Conservation (phyloP, 805 yeast species). For the Hagleromyces aurorensis region DNA sequence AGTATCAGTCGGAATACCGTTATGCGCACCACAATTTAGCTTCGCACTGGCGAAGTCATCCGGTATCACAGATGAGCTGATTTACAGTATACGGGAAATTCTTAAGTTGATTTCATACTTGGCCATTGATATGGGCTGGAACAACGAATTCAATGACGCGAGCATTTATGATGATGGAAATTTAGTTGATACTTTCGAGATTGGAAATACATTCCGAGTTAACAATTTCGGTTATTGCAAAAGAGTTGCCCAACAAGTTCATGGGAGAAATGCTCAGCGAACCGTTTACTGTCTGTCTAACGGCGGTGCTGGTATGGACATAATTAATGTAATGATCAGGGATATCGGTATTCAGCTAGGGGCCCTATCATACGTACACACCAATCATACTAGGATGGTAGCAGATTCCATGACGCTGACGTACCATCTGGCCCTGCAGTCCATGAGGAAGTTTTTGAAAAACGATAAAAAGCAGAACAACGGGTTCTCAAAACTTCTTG, state of each 20-base stretch:
- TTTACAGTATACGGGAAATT: slow-evolving; percentile 21
- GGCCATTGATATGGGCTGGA: slow-evolving; percentile 26
- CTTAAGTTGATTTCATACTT: slow-evolving; percentile 23
- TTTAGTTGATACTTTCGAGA: slow-evolving; percentile 21
- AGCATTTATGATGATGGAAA: slow-evolving; percentile 22
- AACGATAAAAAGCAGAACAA: slow-evolving; percentile 13
- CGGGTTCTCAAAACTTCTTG: slow-evolving; percentile 12
- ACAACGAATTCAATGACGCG: slow-evolving; percentile 8
- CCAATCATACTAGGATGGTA: slow-evolving; percentile 15
- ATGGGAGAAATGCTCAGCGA: slow-evolving; percentile 3
- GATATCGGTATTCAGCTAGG: slow-evolving; percentile 29
- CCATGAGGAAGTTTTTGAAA: slow-evolving; percentile 16
- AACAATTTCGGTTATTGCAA: slow-evolving; percentile 28
- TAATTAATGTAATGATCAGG: slow-evolving; percentile 19
- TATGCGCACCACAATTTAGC: slow-evolving; percentile 26
- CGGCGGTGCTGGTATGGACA: slow-evolving; percentile 21
- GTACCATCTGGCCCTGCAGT: slow-evolving; percentile 17
- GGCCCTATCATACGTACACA: slow-evolving; percentile 12
- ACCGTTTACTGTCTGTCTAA: slow-evolving; percentile 18
- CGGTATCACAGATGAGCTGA: slow-evolving; percentile 16
- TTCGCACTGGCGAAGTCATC: slow-evolving; percentile 19
- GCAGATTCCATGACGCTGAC: slow-evolving; percentile 23
- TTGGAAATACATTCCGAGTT: slow-evolving; percentile 16
- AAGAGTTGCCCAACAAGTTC: slow-evolving; percentile 3
- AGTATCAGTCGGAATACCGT: slow-evolving; percentile 8